A percentile compares a stretch with the other conserved stretches of the same genome.
These are phyloP conservation scores for Trichoderma arundinaceum DNA, from an alignment of 2,329 filamentous ascomycete genomes.

Conservation along the genomic window DNA sequence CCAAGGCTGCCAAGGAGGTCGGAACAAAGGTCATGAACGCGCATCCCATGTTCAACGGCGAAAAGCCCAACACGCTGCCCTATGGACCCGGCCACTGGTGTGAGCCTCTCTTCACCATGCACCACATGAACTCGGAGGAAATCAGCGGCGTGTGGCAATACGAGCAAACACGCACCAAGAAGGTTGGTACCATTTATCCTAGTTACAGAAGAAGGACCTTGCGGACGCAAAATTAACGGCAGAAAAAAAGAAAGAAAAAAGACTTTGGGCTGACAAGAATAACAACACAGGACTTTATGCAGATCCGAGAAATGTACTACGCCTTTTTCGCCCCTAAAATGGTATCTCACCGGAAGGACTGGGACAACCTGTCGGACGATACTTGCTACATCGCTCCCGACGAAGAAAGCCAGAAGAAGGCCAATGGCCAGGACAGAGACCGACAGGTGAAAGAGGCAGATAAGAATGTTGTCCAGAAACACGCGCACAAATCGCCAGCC, in stretches of 20 bases:
- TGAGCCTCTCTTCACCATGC: constrained; percentile 62
- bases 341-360: constrained; percentile 51
- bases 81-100: constrained; percentile 59
- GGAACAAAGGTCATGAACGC: constrained; percentile 51
- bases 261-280: neutral
- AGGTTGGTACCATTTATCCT: constrained; percentile 42
- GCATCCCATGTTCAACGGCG: constrained; percentile 62
- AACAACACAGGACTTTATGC: constrained; percentile 47
- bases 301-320: constrained; percentile 57
- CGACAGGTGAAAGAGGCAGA: constrained; percentile 49
- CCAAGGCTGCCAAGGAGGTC: constrained; percentile 54
- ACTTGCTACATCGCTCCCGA: constrained; percentile 52
- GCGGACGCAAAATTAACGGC: neutral
- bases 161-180: constrained; percentile 54
- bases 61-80: constrained; percentile 58
- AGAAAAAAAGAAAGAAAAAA: too few relatives aligned
- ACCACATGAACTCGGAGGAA: constrained; percentile 60
- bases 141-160: constrained; percentile 59
- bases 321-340: constrained; percentile 55
- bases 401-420: constrained; percentile 44
- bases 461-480: constrained; percentile 50
- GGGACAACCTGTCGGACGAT: constrained; percentile 60
- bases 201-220: neutral
- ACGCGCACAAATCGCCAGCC: constrained; percentile 52
- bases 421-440: constrained; percentile 41